Base-by-base conservation (phyloP, 805 yeast species). In the Candida stauntonica region DNA sequence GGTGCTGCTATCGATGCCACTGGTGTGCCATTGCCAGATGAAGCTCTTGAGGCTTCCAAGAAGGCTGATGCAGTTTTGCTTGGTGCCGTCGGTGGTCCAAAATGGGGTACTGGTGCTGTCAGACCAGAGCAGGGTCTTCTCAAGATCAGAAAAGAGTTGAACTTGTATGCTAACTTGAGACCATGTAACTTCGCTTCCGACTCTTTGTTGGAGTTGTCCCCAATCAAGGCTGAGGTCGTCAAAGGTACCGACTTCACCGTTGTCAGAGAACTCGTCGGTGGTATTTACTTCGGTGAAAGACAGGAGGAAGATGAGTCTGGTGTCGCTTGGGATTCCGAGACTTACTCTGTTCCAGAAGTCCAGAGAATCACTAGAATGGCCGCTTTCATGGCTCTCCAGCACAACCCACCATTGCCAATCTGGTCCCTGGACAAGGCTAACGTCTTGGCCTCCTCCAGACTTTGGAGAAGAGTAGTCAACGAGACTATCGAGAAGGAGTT, bases 1-100 rank as follows among this genome's bases (percentile, higher is more conserved):
- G 99, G 99, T 56, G 97, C 98, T 36, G 95, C 98, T 33, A 91
- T 93, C 57, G 99, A 93, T 61, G 96, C 96, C 41, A 82, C 94
- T 31, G 99, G 99, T 38, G 81, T 62, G 36, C 97, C 99, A 42
- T 71, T 93, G 48, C 84, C 96, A 13, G 95, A 84, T 44, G 91
- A 73, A 41, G 75, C 96, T 3, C 71, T 93, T 33, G 84, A 68
- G 32, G 88, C 95, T 8, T 75, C 97, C 26, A 88, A 86, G 64
- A 67, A 68, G 31, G 82, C 98, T 1, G 94, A 91, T 60, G 99
- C 98, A 18, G 95, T 93, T n/a, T 69, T 93, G 49, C 72, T 93
- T 41, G 99, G 99, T 50, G 96, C 99, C 7, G 99, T 93, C 24
- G 99, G 99, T 47, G 99, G 99, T 24, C 99, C 99, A 45, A 93